These are phyloP conservation scores for Pyrenula massariospora DNA, from an alignment of 495 filamentous ascomycete genomes.

Conservation along the genomic window DNA sequence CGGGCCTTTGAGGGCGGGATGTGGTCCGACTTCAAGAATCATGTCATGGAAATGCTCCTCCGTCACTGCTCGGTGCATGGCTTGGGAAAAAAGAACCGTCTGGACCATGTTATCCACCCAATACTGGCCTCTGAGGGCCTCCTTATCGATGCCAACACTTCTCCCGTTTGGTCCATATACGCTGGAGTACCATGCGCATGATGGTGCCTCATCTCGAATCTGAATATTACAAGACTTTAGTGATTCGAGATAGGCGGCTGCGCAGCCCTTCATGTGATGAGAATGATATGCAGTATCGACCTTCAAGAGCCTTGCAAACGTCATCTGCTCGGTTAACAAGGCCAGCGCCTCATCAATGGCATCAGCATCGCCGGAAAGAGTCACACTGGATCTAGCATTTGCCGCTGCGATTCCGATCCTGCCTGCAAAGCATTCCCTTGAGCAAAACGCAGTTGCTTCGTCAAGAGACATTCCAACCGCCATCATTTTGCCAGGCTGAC, in stretches of 20 bases:
- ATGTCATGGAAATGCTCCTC: neutral
- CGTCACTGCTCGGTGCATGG: conserved; percentile 8
- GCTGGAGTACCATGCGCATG: neutral
- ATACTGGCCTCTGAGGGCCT: conserved; percentile 4
- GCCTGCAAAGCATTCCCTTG: conserved; percentile 17
- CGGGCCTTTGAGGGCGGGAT: conserved; percentile 45
- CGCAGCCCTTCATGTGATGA: conserved; percentile 23
- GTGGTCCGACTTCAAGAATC: conserved; percentile 50
- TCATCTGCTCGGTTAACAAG: conserved; percentile 9
- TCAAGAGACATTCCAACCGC: conserved; percentile 32
- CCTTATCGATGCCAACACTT: conserved; percentile 4
- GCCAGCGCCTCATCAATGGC: conserved; percentile 12
- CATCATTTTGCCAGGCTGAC: conserved; percentile 27
- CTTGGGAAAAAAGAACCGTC: conserved; percentile 12
- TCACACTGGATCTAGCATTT: conserved; percentile 10
- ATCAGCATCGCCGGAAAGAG: conserved; percentile 11
- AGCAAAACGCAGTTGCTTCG: conserved; percentile 31
- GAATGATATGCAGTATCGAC: conserved; percentile 33
- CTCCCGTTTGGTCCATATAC: neutral
- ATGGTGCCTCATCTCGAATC: neutral
- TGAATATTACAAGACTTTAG: neutral
- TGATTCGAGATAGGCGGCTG: neutral
- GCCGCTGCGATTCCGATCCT: neutral
- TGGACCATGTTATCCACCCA: conserved; percentile 15
- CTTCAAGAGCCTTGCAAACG: conserved; percentile 28